phyloP scores from a whole-genome alignment of 352 stramenopile species.

The Phytophthora cactorum region DNA sequence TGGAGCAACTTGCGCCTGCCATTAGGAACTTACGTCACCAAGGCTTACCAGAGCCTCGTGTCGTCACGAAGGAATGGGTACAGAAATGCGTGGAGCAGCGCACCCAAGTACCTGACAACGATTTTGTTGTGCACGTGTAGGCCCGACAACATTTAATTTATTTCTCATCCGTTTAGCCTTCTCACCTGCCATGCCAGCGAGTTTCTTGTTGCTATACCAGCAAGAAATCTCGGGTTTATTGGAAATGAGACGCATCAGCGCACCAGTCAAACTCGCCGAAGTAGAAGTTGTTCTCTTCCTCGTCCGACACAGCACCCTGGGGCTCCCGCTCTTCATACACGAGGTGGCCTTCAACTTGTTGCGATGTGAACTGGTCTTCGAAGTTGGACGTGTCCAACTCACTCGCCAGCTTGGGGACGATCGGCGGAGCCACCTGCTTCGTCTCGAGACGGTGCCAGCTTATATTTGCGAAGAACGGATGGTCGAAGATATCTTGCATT shows the following conservation, averaged over 20 bases:
- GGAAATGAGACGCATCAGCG: constrained; percentile 53
- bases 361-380: constrained; percentile 74
- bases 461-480: constrained; percentile 77
- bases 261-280: constrained; percentile 87
- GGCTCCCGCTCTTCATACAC: constrained; percentile 61
- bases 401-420: constrained; percentile 53
- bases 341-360: constrained; percentile 67
- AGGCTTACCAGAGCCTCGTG: constrained; percentile 51
- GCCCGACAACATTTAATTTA: constrained; percentile 46
- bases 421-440: constrained; percentile 73
- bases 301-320: constrained; percentile 26
- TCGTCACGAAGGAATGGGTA: constrained; percentile 72
- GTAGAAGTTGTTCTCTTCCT: constrained; percentile 44
- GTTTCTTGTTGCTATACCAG: constrained; percentile 6
- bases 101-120: constrained; percentile 58
- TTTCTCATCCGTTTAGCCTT: constrained; percentile 23
- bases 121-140: constrained; percentile 65
- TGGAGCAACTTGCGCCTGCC: constrained; percentile 49
- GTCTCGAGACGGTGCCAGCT: constrained; percentile 81
- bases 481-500: constrained; percentile 76
- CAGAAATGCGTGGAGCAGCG: constrained; percentile 50
- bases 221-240: constrained; percentile 14
- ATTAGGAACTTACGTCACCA: constrained; percentile 58
- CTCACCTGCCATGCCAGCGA: neutral
- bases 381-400: constrained; percentile 77